Conservation (phyloP, 2,329 filamentous ascomycete genomes). For the Stachybotrys chartarum region DNA sequence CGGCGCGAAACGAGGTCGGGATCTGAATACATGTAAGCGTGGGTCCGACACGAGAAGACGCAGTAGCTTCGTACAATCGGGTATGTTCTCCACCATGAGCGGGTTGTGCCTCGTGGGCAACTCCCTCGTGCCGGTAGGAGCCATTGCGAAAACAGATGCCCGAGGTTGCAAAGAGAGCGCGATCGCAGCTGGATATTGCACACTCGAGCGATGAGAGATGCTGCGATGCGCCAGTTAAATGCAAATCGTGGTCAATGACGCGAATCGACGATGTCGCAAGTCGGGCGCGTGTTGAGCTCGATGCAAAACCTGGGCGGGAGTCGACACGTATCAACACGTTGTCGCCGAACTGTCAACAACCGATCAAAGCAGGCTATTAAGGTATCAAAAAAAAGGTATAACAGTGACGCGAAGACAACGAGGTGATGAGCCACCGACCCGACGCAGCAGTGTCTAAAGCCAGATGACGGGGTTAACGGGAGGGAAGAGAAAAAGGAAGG, state of each 20-base stretch:
- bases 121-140: conserved; percentile 3
- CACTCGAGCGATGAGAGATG: background rate
- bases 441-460: conserved; percentile 7
- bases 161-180: conserved; percentile 1
- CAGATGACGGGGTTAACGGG: conserved; percentile 1
- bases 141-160: conserved; percentile 7
- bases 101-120: conserved; percentile 60
- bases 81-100: conserved; percentile 57
- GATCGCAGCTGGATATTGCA: background rate
- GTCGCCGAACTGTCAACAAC: background rate
- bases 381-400: background rate
- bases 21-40: conserved; percentile 40
- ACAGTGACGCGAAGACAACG: conserved; percentile 1
- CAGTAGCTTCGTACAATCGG: conserved; percentile 43
- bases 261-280: background rate
- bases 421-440: background rate
- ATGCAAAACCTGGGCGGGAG: background rate
- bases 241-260: background rate
- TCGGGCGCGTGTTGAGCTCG: conserved; percentile 1
- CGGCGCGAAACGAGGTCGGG: conserved; percentile 72
- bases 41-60: conserved; percentile 4
- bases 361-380: background rate
- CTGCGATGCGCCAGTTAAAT: background rate
- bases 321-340: background rate
- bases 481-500: conserved; percentile 6